Base-by-base conservation (phyloP, 192 early-diverging fungal species). In the Jimgerdemannia flammicorona region DNA sequence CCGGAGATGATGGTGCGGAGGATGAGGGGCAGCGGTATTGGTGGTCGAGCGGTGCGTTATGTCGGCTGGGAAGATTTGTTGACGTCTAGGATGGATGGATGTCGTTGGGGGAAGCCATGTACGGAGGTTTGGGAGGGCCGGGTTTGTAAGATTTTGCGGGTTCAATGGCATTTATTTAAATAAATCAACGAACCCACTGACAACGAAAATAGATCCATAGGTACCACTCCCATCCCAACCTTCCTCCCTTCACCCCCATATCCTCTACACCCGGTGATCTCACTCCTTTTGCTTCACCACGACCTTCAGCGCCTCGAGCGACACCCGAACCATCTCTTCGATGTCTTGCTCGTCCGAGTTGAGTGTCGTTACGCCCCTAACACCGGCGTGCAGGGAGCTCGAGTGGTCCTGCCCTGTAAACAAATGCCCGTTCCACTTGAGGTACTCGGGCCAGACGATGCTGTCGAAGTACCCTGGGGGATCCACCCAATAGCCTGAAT, bases 401-500 rank as follows among this genome's bases (percentile, higher is more conserved):
- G 14, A 59, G 8, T 14, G 8, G 49, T 59, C 49, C 49, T 6
- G 8, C 8, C 49, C 14, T 14, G 6, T 2, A 14, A 78, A 73
- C 6, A 86, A 76, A 20, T 87, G 88, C 4, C 66, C 64, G 43
- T 87, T 82, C 67, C 65, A 84, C 41, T 73, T 79, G 71, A 89
- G 18, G 78, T 88, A 92, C 71, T 93, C 87, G n/a, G 93, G 92
- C 91, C 91, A 94, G 3, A 94, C 93, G 69, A 92, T 83, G 7
- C 75, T 66, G 75, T 93, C 90, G 84, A 94, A 94, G 73, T 93
- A 94, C 17, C 88, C 89, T 3, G 92, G 91, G 19, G 93, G 91
- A 77, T 94, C 93, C 0, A 75, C 75, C 93, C 93, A 94, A 41
- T 84, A 90, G 3, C 88, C 87, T 88, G 69, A 41, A 49, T 14